These are phyloP conservation scores for Macrocystidia cucumis DNA, from an alignment of 1,284 basidiomycete genomes.

Conservation along the genomic window DNA sequence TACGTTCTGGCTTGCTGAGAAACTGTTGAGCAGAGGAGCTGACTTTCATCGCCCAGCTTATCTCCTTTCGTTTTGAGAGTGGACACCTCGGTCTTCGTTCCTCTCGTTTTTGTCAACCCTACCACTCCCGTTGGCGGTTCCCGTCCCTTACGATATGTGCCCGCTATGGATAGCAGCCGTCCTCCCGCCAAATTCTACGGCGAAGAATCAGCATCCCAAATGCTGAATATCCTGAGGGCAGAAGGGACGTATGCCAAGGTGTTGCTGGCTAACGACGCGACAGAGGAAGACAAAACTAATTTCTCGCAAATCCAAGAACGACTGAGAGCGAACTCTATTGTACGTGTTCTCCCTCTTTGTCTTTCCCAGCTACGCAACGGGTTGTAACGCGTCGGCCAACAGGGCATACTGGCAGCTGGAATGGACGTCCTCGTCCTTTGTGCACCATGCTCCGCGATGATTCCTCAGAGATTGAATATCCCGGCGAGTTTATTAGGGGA, in stretches of 20 bases:
- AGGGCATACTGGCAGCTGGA: conserved; percentile 48
- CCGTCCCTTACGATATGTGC: too few relatives aligned
- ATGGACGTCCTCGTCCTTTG: conserved; percentile 43
- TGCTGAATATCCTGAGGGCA: conserved; percentile 43
- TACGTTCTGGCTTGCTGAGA: too few relatives aligned
- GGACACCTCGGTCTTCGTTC: conserved; percentile 31
- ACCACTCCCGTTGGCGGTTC: conserved; percentile 20
- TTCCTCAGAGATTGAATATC: conserved; percentile 39
- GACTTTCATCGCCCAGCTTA: conserved; percentile 6
- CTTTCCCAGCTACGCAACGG: too few relatives aligned
- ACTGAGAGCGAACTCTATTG: conserved; percentile 42
- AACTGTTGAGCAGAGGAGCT: too few relatives aligned
- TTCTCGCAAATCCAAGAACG: conserved; percentile 37
- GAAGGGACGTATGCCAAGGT: conserved; percentile 41
- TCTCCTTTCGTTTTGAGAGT: conserved; percentile 31
- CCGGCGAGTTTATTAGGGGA: conserved; percentile 24
- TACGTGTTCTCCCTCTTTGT: conserved; percentile 20
- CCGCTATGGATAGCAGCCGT: too few relatives aligned
- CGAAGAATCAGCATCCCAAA: conserved; percentile 27
- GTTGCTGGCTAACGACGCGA: conserved; percentile 26
- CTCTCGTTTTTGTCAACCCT: conserved; percentile 32
- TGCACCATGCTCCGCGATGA: conserved; percentile 33
- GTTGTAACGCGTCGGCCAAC: too few relatives aligned
- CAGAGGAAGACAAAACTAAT: conserved; percentile 27
- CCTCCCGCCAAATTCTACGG: conserved; percentile 51